Base-by-base conservation (phyloP, 805 yeast species). In the Citeromyces nyonsensis region DNA sequence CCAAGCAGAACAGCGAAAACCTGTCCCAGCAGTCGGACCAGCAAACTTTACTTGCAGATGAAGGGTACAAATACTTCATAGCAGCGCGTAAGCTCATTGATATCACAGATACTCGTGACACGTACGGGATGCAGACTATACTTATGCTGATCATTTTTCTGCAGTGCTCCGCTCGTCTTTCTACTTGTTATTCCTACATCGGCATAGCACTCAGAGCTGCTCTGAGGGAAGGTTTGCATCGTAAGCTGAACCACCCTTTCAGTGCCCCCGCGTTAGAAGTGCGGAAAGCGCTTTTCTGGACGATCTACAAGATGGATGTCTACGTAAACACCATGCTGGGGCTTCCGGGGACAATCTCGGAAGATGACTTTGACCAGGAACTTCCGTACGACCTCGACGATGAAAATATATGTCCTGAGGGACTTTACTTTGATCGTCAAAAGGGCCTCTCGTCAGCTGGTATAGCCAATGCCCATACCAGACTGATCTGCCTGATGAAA, bases 261-360 rank as follows among this genome's bases (percentile, higher is more conserved):
- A 78, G 78, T 41, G 86, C 86, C 1, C 73, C 85, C 24, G 93
- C 82, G 47, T 59, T 73, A 26, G 95, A 86, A 46, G 78, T 82
- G 2, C 62, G 94, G 38, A 85, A 84, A 51, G 62, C 95, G 37
- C 55, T 86, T 28, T 85, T 85, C 49, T 85, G 88, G 81, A 78
- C 95, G 1, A 76, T 85, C 39, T 79, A 81, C 50, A 85, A 85
- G 49, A 79, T 84, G 78, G 95, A 86, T 47, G 73, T 83, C 29
- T 85, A 86, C 49, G 81, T 84, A 44, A 82, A 81, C 49, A 79
- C 94, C 6, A 73, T 85, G 57, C 50, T 86, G 40, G 95, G 95
- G 2, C 59, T 85, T 32, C 96, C 96, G 1, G 59, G 83, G 36
- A 69, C 85, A 2, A 68, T 84, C 11, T 59, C 70, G 31, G 79